A percentile compares a stretch with the other conserved stretches of the same genome.
phyloP scores from a whole-genome alignment of 768 basidiomycete species.

The Rhodosporidiobolus sp. region DNA sequence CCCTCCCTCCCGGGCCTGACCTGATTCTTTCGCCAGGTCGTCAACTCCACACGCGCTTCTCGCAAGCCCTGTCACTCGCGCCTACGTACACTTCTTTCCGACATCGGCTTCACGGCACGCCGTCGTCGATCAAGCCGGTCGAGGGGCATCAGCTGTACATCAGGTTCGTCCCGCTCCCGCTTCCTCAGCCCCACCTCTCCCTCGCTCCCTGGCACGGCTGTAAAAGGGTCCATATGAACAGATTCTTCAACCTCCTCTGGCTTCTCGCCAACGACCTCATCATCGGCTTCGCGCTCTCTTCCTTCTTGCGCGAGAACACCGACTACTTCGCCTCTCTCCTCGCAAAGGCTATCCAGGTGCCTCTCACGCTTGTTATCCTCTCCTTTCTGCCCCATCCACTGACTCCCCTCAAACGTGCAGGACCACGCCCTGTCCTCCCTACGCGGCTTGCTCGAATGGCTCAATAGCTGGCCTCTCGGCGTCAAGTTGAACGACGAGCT shows the following conservation, averaged over 20 bases:
- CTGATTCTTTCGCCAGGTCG: not conserved
- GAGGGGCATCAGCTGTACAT: slow-evolving; percentile 13
- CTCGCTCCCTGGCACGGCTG: no score
- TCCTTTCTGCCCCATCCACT: not conserved
- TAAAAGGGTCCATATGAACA: no score
- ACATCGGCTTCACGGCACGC: not conserved
- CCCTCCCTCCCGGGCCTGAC: not conserved
- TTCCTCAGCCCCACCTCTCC: slow-evolving; percentile 47
- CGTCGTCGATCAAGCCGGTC: slow-evolving; percentile 16
- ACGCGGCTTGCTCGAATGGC: slow-evolving; percentile 65
- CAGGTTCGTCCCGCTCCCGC: not conserved
- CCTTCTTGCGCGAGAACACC: slow-evolving; percentile 69
- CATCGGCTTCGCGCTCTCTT: slow-evolving; percentile 69
- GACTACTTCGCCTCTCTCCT: slow-evolving; percentile 52
- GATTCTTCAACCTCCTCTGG: slow-evolving; percentile 91
- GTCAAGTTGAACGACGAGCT: slow-evolving; percentile 93
- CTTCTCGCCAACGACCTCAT: slow-evolving; percentile 85
- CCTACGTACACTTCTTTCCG: slow-evolving; percentile 22
- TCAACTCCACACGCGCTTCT: slow-evolving; percentile 42
- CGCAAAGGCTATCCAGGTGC: slow-evolving; percentile 53
- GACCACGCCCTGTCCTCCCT: slow-evolving; percentile 55
- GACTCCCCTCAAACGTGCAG: slow-evolving; percentile 35
- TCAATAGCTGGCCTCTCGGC: slow-evolving; percentile 93
- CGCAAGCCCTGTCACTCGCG: slow-evolving; percentile 45
- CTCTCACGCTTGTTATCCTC: not conserved